Percentiles rank a stretch among this genome's conserved stretches.
These are phyloP conservation scores for Lepiota venenata DNA, from an alignment of 768 basidiomycete genomes.

Conservation along the genomic window DNA sequence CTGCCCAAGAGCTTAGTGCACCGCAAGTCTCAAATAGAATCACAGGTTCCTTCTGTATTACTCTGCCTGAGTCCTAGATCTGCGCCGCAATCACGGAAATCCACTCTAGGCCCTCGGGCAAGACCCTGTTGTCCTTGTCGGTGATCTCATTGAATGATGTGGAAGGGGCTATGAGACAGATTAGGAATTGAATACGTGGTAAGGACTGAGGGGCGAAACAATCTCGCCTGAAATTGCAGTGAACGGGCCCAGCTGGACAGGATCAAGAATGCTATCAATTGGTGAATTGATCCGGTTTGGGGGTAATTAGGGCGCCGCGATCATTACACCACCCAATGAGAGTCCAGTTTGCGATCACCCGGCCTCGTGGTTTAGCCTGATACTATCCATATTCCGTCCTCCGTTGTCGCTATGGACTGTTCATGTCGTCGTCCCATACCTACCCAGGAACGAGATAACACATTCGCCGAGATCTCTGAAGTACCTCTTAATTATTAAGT, in stretches of 20 bases:
- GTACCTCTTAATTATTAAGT: too few species aligned
- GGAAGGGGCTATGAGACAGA: not conserved
- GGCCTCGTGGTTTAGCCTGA: too few species aligned
- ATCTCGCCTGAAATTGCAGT: not conserved
- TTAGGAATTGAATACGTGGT: not conserved
- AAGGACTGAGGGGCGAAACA: not conserved
- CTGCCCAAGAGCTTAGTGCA: not conserved
- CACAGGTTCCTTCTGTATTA: not conserved
- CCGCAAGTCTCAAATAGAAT: not conserved
- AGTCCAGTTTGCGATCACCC: too few species aligned
- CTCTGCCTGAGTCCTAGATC: not conserved
- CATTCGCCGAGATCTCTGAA: too few species aligned
- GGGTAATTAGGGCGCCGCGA: not conserved
- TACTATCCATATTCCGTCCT: too few species aligned
- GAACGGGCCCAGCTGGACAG: too few species aligned
- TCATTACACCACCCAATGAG: not conserved
- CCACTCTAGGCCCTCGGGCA: too few species aligned
- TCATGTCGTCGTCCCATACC: too few species aligned
- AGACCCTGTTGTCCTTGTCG: too few species aligned
- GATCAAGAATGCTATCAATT: not conserved
- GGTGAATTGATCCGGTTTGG: constrained; percentile 2
- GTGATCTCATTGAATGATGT: not conserved
- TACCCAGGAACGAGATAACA: too few species aligned
- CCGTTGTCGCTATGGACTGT: too few species aligned
- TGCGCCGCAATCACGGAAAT: not conserved